Percentiles rank a stretch among this genome's conserved stretches.
Evolutionary conservation across 345 rosid species (phyloP).

Genomic region (Ceriops zippeliana): DNA sequence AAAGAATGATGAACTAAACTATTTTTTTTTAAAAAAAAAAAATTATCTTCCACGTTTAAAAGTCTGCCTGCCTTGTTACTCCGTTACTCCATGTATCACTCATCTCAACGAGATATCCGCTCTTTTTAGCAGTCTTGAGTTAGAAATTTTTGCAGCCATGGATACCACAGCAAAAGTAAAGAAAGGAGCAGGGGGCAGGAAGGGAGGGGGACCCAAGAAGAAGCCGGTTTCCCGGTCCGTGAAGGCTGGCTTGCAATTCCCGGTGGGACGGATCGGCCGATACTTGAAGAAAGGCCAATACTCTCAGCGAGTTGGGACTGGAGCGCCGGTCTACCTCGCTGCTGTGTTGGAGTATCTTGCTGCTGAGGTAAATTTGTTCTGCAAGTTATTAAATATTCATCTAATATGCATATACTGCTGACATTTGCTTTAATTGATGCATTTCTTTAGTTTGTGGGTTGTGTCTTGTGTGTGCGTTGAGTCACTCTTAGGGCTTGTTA

Average conservation of each 20-base stretch:
- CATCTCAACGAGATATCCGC: too few relatives aligned
- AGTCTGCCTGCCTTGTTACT: not conserved
- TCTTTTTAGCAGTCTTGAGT: not conserved
- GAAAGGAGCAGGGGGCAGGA: slow-evolving; percentile 43
- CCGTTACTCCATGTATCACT: not conserved
- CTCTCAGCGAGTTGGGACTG: slow-evolving; percentile 35
- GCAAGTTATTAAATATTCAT: too few relatives aligned
- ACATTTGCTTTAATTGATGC: too few relatives aligned
- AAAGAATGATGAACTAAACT: too few relatives aligned
- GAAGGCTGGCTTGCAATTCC: slow-evolving; percentile 41
- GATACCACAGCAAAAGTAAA: slow-evolving; percentile 30
- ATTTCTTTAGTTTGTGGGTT: too few relatives aligned
- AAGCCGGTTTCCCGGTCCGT: slow-evolving; percentile 34
- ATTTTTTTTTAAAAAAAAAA: too few relatives aligned
- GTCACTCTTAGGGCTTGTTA: too few relatives aligned
- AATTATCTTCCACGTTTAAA: too few relatives aligned
- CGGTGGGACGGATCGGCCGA: slow-evolving; percentile 38
- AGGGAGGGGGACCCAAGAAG: slow-evolving; percentile 43
- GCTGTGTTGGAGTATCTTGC: slow-evolving; percentile 46
- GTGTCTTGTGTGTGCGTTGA: too few relatives aligned
- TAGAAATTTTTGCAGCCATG: slow-evolving; percentile 4
- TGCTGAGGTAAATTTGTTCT: slow-evolving; percentile 26
- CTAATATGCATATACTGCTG: too few relatives aligned
- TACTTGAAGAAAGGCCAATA: slow-evolving; percentile 43
- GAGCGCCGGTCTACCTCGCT: slow-evolving; percentile 42